Percentiles rank a stretch among this genome's conserved stretches.
phyloP scores from a whole-genome alignment of 2,329 filamentous ascomycete genomes.

The Microcyclospora pomicola region DNA sequence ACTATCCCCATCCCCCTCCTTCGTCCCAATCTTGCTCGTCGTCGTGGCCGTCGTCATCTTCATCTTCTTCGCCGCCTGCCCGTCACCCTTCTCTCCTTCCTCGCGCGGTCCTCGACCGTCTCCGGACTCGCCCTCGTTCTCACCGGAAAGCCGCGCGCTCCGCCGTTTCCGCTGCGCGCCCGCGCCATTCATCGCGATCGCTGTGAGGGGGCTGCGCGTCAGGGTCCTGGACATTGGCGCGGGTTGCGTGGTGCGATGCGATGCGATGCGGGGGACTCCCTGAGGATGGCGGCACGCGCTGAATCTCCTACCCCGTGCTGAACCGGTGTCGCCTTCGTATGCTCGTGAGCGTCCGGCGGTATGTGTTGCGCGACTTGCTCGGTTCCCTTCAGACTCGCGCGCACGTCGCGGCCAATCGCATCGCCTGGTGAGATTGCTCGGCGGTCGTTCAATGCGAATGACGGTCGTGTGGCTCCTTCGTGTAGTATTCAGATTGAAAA shows the following conservation, averaged over 20 bases:
- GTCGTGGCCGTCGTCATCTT: constrained; percentile 24
- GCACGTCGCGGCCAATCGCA: too few species aligned
- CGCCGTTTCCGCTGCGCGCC: constrained; percentile 30
- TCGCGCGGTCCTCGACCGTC: constrained; percentile 14
- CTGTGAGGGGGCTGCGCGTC: constrained; percentile 30
- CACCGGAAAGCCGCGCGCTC: constrained; percentile 25
- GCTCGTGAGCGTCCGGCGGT: too few species aligned
- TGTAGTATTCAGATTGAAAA: too few species aligned
- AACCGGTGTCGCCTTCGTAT: too few species aligned
- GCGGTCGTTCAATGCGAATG: too few species aligned
- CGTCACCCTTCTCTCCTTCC: constrained; percentile 31
- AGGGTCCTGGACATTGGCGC: constrained; percentile 23
- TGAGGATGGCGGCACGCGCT: too few species aligned
- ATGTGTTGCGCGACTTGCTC: too few species aligned
- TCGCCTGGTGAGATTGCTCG: too few species aligned
- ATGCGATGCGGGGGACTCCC: constrained; percentile 2
- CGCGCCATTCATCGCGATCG: constrained; percentile 34
- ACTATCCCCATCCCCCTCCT: constrained; percentile 16
- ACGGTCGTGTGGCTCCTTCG: too few species aligned
- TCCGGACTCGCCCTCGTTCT: too few species aligned
- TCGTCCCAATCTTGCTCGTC: constrained; percentile 25
- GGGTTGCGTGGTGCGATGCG: constrained; percentile 5
- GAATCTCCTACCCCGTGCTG: too few species aligned
- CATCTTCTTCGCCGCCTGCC: constrained; percentile 29
- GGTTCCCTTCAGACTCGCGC: too few species aligned